Evolutionary conservation across 306 rosid species (phyloP), one percentile per base, ranked within the genome.

Genomic region (Malus fusca): DNA sequence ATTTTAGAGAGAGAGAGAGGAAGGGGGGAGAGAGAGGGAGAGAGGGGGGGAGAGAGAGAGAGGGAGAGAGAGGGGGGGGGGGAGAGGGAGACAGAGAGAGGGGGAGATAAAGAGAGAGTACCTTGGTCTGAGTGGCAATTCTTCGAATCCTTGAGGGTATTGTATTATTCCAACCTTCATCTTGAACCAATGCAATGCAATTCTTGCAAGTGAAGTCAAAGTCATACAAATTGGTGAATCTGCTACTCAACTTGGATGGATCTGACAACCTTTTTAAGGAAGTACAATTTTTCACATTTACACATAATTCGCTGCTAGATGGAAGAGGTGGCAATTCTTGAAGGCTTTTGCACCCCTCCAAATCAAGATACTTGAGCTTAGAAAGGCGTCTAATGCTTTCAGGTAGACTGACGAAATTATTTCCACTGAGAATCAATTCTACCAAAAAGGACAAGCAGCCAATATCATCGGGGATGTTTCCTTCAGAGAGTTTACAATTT

Each of bases 341-440:
- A 58, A 81, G 81, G 40, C 58, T 81, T 31, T 8, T 13, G 69
- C 84, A 81, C 0, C 11, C 1, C 5, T 1, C 3, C 22, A 81
- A 6, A 1, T 3, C 3, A 17, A 66, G 11, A 6, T 0, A 2
- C 1, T 0, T 0, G 4, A 81, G 61, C 60, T 56, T 67, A 8
- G 68, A 55, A 60, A 81, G 84, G 25, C 19, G 15, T 5, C 14
- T 19, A 18, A 81, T 25, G 71, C 75, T 76, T 3, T 33, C 19
- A 3, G 75, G 84, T 11, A 81, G 58, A 14, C 14, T 19, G 4
- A 42, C 65, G 43, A 81, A 81, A 4, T 21, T 66, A 14, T 81
- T 81, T 21, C 75, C 71, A 19, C 23, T 0, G 0, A 81, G 56
- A 13, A 11, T 0, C 3, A 81, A n/a, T 1, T 0, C 0, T 4